Base-by-base conservation (phyloP, 2,329 filamentous ascomycete species). In the Rutstroemia sp. region DNA sequence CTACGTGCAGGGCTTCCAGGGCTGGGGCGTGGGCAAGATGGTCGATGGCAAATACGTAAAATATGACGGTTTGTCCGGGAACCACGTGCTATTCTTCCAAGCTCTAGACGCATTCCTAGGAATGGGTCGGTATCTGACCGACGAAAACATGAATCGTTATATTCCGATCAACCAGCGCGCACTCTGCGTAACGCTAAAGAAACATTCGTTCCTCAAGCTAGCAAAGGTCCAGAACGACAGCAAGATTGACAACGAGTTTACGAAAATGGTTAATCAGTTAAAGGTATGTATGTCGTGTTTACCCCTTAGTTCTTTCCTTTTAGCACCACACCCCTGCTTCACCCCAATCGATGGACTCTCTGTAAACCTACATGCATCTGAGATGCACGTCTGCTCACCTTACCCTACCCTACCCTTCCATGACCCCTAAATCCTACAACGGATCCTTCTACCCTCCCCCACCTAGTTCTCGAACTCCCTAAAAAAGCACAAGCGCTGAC, bases 1-100 rank as follows among this genome's bases (percentile, higher is more conserved):
- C 19, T 55, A 55, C 6, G 21, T 55, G 4, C 53, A 55, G 17
- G 53, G 53, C 4, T 55, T 55, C 2, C 46, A 55, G 44, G 53
- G 46, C 9, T 55, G 46, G 53, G 53, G 53, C 7, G 19, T 50
- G 8, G 53, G 53, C 2, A 50, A 36, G 6, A 50, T 50, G 2
- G 9, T 50, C 9, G 14, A 44, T 23, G 52, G 38, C 1, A 14
- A 17, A 16, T 55, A 55, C 25, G 38, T 44, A 23, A 55, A 50
- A 16, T 55, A 55, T 3, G 52, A 55, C 23, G 52, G 52, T 3
- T 16, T 50, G 12, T 55, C 52, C 8, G 52, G 52, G 16, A 55
- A 50, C 16, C 52, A 55, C 14, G 52, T 55, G 1, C n/a, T 55
- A 17, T 23, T 55, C 6, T 55, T 55, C 27, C 52, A 55, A 19